These are phyloP conservation scores for Colletotrichum simmondsii DNA, from an alignment of 2,329 filamentous ascomycete species.

Conservation along the genomic window DNA sequence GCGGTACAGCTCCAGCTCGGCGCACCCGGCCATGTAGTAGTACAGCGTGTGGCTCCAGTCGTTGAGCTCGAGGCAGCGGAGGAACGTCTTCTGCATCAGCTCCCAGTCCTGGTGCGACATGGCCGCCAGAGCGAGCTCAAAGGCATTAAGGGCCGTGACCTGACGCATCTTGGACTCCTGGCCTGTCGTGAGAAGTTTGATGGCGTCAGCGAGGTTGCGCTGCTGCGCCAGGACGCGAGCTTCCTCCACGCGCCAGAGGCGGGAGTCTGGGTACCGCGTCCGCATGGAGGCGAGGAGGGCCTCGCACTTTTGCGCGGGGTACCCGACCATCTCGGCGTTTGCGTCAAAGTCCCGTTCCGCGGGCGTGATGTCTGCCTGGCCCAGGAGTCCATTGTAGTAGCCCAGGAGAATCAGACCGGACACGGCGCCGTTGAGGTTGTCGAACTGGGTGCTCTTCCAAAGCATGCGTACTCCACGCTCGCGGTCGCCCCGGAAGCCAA, in stretches of 20 bases:
- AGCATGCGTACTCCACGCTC: conserved; percentile 85
- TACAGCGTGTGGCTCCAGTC: conserved; percentile 93
- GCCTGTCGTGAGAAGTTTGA: conserved; percentile 71
- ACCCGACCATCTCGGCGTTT: conserved; percentile 72
- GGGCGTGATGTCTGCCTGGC: conserved; percentile 88
- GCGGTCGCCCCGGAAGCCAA: conserved; percentile 92
- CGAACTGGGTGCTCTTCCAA: conserved; percentile 87
- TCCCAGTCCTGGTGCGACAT: conserved; percentile 85
- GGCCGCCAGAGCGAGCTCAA: conserved; percentile 82
- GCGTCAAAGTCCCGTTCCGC: conserved; percentile 63
- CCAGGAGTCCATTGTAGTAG: conserved; percentile 89
- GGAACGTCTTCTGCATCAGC: conserved; percentile 78
- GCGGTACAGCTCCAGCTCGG: conserved; percentile 86
- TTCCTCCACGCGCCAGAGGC: conserved; percentile 90
- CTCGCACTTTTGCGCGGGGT: conserved; percentile 76
- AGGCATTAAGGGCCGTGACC: conserved; percentile 84
- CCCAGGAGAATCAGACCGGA: conserved; percentile 82
- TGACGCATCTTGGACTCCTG: conserved; percentile 83
- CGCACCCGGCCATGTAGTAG: conserved; percentile 85
- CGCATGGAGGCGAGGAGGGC: conserved; percentile 80
- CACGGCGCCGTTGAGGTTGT: conserved; percentile 93
- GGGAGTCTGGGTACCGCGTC: conserved; percentile 80
- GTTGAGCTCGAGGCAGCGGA: conserved; percentile 81
- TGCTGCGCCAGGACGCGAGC: conserved; percentile 79
- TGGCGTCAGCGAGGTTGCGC: conserved; percentile 72